A percentile compares a stretch with the other conserved stretches of the same genome.
Conservation (phyloP, 2,329 filamentous ascomycete species). For the Fusarium chaquense region DNA sequence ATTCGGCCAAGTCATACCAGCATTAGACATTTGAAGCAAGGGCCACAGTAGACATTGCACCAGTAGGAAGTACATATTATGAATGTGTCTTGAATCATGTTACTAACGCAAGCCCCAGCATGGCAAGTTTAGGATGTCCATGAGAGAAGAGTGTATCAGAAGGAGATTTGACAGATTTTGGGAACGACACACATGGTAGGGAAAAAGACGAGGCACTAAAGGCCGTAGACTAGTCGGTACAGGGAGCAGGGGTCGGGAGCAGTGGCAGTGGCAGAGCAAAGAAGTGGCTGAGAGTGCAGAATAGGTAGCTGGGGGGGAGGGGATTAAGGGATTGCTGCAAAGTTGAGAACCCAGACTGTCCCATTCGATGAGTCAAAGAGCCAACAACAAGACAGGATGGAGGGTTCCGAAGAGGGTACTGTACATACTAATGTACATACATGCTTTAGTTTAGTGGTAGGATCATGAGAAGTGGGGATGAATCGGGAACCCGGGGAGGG, state of each 20-base stretch:
- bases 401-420: slow-evolving; percentile 35
- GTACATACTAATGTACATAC: slow-evolving; percentile 24
- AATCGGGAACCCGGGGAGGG: slow-evolving; percentile 43
- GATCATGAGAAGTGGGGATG: slow-evolving; percentile 45
- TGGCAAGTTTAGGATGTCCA: slow-evolving; percentile 29
- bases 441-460: background rate
- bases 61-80: slow-evolving; percentile 54
- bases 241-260: slow-evolving; percentile 21
- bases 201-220: slow-evolving; percentile 23
- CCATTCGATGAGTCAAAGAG: slow-evolving; percentile 33
- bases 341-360: slow-evolving; percentile 27
- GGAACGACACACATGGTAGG: slow-evolving; percentile 12
- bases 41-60: slow-evolving; percentile 40
- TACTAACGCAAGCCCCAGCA: slow-evolving; percentile 49
- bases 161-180: slow-evolving; percentile 51
- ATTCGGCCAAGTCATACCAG: slow-evolving; percentile 32
- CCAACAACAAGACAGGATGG: slow-evolving; percentile 44
- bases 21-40: slow-evolving; percentile 39
- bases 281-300: slow-evolving; percentile 37
- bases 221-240: slow-evolving; percentile 7
- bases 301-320: slow-evolving; percentile 12
- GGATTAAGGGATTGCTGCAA: background rate
- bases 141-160: slow-evolving; percentile 57
- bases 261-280: slow-evolving; percentile 30
- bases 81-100: slow-evolving; percentile 57